phyloP scores from a whole-genome alignment of 1,284 basidiomycete species.

The Apiotrichum brassicae region DNA sequence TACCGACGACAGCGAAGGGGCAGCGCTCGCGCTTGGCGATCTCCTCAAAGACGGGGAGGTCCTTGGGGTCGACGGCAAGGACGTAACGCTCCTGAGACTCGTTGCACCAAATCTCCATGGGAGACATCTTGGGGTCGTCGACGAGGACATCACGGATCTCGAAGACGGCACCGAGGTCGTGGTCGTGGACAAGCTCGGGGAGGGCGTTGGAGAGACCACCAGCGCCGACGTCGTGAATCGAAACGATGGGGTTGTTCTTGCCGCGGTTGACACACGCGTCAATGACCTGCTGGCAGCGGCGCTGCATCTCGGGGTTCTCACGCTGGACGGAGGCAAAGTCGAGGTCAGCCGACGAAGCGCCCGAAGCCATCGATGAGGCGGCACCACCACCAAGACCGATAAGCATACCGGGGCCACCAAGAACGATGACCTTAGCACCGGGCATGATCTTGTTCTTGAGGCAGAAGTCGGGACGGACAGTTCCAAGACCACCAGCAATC shows the following conservation, averaged over 20 bases:
- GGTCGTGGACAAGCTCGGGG: constrained; percentile 95
- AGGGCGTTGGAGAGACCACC: constrained; percentile 95
- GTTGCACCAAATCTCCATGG: constrained; percentile 99
- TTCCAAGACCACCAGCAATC: constrained; percentile 95
- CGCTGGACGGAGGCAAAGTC: constrained; percentile 97
- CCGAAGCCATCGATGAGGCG: constrained; percentile 84
- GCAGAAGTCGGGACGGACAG: constrained; percentile 75
- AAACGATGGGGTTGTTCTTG: constrained; percentile 72
- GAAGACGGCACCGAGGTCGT: constrained; percentile 80
- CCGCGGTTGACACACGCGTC: constrained; percentile 73
- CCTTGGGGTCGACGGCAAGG: constrained; percentile 67
- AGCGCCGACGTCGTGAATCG: constrained; percentile 97
- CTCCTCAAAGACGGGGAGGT: constrained; percentile 57
- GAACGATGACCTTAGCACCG: constrained; percentile 80
- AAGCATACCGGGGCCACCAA: constrained; percentile 95
- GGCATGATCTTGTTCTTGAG: constrained; percentile 66
- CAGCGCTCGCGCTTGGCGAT: constrained; percentile 86
- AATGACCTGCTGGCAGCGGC: constrained; percentile 95
- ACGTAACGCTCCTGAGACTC: constrained; percentile 98
- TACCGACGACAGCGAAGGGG: constrained; percentile 79
- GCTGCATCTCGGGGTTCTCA: constrained; percentile 97
- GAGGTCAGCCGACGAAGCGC: constrained; percentile 78
- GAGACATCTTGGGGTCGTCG: constrained; percentile 89
- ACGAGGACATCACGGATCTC: constrained; percentile 91
- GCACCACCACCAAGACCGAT: constrained; percentile 97